A percentile compares a stretch with the other conserved stretches of the same genome.
Conservation (phyloP, 352 stramenopile genomes). For the Hyaloperonospora brassicae region DNA sequence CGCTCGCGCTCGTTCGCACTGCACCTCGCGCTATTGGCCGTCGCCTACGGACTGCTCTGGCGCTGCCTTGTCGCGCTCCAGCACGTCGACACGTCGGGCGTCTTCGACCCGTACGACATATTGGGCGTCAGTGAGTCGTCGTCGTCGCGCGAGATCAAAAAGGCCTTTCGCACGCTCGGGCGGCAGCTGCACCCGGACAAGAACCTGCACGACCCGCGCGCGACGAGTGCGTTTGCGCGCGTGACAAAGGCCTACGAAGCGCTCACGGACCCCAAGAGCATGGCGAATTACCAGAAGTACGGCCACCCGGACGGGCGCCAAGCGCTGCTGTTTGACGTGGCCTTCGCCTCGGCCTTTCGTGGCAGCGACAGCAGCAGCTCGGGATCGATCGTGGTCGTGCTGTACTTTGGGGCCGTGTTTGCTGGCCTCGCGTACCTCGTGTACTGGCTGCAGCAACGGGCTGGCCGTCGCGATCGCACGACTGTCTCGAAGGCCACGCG, state of each 20-base stretch:
- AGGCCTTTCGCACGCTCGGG: constrained; percentile 61
- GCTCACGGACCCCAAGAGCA: constrained; percentile 59
- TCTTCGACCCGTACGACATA: constrained; percentile 86
- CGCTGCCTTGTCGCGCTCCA: constrained; percentile 53
- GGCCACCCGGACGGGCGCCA: constrained; percentile 73
- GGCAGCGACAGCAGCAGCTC: constrained; percentile 26
- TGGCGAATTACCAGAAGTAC: constrained; percentile 75
- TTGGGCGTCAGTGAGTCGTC: constrained; percentile 52
- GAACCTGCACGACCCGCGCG: constrained; percentile 46
- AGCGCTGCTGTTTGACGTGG: constrained; percentile 67
- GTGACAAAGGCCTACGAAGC: constrained; percentile 84
- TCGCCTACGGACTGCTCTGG: constrained; percentile 37
- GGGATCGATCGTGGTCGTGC: constrained; percentile 53
- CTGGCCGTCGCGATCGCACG: constrained; percentile 49
- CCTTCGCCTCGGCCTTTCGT: constrained; percentile 51
- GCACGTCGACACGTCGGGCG: constrained; percentile 61
- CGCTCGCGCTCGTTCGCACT: constrained; percentile 40
- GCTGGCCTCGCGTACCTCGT: constrained; percentile 49
- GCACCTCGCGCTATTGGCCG: constrained; percentile 41
- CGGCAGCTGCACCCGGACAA: constrained; percentile 77
- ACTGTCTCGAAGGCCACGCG: constrained; percentile 46
- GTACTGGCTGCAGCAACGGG: constrained; percentile 52
- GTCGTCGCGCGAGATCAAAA: constrained; percentile 57
- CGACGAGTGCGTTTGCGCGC: constrained; percentile 45
- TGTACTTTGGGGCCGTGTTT: constrained; percentile 66